These are phyloP conservation scores for Pythium graminicola DNA, from an alignment of 352 stramenopile species.

Conservation along the genomic window DNA sequence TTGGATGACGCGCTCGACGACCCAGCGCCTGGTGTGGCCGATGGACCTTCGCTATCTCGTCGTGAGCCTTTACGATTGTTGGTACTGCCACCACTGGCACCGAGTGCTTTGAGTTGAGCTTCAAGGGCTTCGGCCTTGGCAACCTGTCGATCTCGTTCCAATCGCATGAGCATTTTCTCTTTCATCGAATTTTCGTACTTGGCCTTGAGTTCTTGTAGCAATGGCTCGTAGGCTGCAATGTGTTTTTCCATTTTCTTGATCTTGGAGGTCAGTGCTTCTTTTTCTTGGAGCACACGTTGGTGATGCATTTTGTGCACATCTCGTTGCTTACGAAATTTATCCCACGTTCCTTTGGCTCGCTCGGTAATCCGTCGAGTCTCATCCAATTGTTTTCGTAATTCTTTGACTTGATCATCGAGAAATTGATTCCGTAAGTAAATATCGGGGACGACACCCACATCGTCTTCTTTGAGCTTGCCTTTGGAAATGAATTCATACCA, in stretches of 20 bases:
- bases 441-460: conserved; percentile 88
- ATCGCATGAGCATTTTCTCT: conserved; percentile 95
- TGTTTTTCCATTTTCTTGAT: conserved; percentile 91
- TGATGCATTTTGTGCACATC: conserved; percentile 96
- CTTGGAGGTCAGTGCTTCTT: conserved; percentile 88
- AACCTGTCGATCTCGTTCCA: conserved; percentile 89
- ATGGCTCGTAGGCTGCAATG: conserved; percentile 88
- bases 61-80: conserved; percentile 23
- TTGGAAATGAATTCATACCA: conserved; percentile 94
- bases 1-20: not conserved
- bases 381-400: conserved; percentile 77
- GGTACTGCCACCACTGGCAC: not conserved
- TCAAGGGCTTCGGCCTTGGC: conserved; percentile 88
- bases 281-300: conserved; percentile 93
- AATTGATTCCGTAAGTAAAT: conserved; percentile 93
- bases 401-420: conserved; percentile 86
- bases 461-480: conserved; percentile 86
- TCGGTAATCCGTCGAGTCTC: conserved; percentile 86
- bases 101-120: conserved; percentile 60
- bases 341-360: conserved; percentile 90
- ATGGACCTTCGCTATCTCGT: conserved; percentile 12
- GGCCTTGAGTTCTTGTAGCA: conserved; percentile 88
- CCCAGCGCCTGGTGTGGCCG: not conserved
- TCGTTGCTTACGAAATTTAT: conserved; percentile 93
- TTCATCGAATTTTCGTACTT: conserved; percentile 96